These are phyloP conservation scores for Calocera viscosa DNA, from an alignment of 768 basidiomycete genomes.

Conservation along the genomic window DNA sequence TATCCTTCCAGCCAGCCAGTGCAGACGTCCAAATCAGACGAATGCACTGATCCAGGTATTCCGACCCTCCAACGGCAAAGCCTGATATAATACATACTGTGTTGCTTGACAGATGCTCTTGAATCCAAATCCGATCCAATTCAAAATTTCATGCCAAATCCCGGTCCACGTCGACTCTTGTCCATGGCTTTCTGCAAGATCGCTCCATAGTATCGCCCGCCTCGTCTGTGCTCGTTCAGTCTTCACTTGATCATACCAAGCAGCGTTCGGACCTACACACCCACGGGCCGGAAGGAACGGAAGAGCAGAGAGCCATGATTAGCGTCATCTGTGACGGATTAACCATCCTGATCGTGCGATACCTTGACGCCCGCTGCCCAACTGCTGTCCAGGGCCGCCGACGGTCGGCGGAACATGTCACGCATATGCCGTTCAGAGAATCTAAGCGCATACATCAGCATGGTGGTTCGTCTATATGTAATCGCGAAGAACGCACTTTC, in stretches of 20 bases:
- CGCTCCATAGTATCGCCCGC: background rate
- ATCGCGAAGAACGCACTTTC: background rate
- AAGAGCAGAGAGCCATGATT: background rate
- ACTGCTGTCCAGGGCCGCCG: background rate
- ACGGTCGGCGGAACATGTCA: slow-evolving; percentile 2
- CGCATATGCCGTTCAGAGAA: background rate
- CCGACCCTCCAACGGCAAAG: background rate
- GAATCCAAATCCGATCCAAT: background rate
- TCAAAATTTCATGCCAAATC: background rate
- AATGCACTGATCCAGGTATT: background rate
- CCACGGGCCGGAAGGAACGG: background rate
- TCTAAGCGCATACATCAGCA: background rate
- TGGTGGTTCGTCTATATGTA: background rate
- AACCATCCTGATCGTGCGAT: background rate
- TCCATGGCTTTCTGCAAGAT: background rate
- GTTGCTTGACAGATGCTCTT: background rate
- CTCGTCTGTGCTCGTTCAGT: background rate
- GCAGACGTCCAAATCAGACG: background rate
- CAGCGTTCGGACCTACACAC: background rate
- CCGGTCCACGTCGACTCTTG: background rate
- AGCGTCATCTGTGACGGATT: background rate
- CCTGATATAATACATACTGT: background rate
- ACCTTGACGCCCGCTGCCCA: slow-evolving; percentile 7
- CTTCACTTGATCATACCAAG: background rate
- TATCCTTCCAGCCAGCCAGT: background rate